Conservation (phyloP, 352 stramenopile species). For the Plasmopara muralis region DNA sequence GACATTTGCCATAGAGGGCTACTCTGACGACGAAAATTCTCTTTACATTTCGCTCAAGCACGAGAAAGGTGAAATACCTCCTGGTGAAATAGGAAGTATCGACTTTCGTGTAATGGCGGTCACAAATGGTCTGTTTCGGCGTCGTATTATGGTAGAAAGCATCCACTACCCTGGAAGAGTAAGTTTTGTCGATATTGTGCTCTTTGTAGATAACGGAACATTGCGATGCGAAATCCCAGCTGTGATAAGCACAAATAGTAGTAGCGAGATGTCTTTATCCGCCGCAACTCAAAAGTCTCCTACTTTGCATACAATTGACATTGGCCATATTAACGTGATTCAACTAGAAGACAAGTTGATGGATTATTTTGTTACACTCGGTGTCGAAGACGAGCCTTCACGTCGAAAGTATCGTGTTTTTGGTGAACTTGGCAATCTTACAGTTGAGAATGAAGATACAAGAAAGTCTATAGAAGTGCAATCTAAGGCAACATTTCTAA, state of each 20-base stretch:
- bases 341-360: conserved; percentile 60
- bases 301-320: conserved; percentile 28
- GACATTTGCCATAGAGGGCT: conserved; percentile 46
- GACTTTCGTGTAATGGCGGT: conserved; percentile 60
- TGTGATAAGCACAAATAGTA: not conserved
- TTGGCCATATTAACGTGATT: conserved; percentile 67
- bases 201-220: conserved; percentile 76
- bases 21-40: conserved; percentile 73
- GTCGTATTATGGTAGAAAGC: conserved; percentile 80
- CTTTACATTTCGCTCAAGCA: conserved; percentile 62
- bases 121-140: conserved; percentile 68
- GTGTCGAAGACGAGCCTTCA: conserved; percentile 27
- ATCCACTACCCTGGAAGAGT: conserved; percentile 76
- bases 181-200: conserved; percentile 63
- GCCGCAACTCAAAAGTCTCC: conserved; percentile 3
- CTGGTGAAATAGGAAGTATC: conserved; percentile 48
- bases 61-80: conserved; percentile 64
- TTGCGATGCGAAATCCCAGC: conserved; percentile 37
- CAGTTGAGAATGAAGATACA: conserved; percentile 6
- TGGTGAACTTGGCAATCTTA: conserved; percentile 23
- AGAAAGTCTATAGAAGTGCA: not conserved
- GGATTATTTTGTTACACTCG: conserved; percentile 18
- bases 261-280: not conserved
- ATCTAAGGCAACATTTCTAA: conserved; percentile 20
- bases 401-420: conserved; percentile 64